Evolutionary conservation across 2,329 filamentous ascomycete species (phyloP), one percentile per base, ranked within the genome.

Genomic region (Xylogone sp.): DNA sequence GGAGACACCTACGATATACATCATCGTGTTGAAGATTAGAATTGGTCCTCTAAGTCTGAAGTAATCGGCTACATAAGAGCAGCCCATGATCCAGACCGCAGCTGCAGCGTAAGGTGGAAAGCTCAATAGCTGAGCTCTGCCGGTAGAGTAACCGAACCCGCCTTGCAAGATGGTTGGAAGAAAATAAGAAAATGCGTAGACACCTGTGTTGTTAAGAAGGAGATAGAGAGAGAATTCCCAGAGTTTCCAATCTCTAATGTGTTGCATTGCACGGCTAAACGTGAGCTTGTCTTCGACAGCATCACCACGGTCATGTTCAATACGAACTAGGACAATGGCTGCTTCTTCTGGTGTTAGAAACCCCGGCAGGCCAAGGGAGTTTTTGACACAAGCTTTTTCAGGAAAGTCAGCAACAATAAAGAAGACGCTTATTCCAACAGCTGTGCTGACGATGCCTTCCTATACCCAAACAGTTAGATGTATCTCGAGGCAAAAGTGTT

Each of bases 171-270:
- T 95, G 18, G 84, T 87, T 0, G 90, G 90, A 2, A 93, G 71
- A 71, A 96, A 92, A 3, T 92, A 75, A 2, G 81, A 85, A 69
- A 91, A 90, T 3, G 84, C 83, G 65, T 91, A 92, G 5, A 92
- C 47, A 18, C 20, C 20, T 27, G 24, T 21, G 22, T 21, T 49
- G 29, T 21, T 24, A 9, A 27, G 20, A 16, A 49, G 13, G 9
- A 49, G 47, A 21, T 24, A 24, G 16, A 21, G n/a, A 3, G 47
- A n/a, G 13, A 42, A 49, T 3, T 21, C 29, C 20, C 42, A 49
- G 21, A 49, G 31, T 29, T 49, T 49, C 16, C 20, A 27, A 12
- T 49, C 47, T 12, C n/a, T 4, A 21, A 49, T 21, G 21, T 49
- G 47, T 21, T 42, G n/a, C 12, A 49, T 19, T 42, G 31, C 21